phyloP scores from a whole-genome alignment of 768 basidiomycete genomes.

The Lactarius akahatsu region DNA sequence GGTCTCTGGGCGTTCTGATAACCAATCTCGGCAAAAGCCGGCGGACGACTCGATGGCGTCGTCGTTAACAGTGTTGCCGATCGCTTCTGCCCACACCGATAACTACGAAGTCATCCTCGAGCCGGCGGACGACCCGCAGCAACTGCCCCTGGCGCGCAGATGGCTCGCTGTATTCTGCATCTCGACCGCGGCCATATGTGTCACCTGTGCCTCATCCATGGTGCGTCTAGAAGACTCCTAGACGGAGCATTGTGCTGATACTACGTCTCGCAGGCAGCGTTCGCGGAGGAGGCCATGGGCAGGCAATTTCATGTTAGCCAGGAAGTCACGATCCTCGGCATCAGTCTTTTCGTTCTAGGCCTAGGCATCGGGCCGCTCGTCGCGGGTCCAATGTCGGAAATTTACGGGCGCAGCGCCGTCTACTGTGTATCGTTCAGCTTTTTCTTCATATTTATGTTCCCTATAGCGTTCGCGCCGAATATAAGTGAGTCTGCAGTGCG shows the following conservation, averaged over 20 bases:
- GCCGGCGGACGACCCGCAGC: constrained; percentile 31
- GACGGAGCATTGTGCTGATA: background rate
- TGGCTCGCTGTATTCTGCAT: constrained; percentile 32
- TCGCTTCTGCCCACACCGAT: no score
- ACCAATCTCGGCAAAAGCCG: constrained; percentile 8
- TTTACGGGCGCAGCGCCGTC: constrained; percentile 63
- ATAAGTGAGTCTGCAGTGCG: constrained; percentile 44
- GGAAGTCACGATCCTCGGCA: constrained; percentile 42
- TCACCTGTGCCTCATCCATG: constrained; percentile 33
- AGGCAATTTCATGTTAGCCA: constrained; percentile 39
- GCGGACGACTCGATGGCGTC: background rate
- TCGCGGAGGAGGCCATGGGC: constrained; percentile 41
- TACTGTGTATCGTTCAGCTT: constrained; percentile 60
- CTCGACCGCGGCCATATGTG: constrained; percentile 30
- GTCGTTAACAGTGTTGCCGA: background rate
- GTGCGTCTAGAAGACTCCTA: constrained; percentile 11
- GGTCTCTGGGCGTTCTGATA: background rate
- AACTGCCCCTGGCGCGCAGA: constrained; percentile 24
- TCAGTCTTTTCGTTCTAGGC: constrained; percentile 43
- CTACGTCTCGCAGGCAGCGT: constrained; percentile 33
- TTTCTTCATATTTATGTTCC: constrained; percentile 65
- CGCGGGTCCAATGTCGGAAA: constrained; percentile 43
- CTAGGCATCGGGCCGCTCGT: constrained; percentile 36
- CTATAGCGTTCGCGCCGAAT: constrained; percentile 71
- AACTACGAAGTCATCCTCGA: constrained; percentile 25